These are phyloP conservation scores for Puccinia polysora DNA, from an alignment of 1,284 basidiomycete genomes.

Conservation along the genomic window DNA sequence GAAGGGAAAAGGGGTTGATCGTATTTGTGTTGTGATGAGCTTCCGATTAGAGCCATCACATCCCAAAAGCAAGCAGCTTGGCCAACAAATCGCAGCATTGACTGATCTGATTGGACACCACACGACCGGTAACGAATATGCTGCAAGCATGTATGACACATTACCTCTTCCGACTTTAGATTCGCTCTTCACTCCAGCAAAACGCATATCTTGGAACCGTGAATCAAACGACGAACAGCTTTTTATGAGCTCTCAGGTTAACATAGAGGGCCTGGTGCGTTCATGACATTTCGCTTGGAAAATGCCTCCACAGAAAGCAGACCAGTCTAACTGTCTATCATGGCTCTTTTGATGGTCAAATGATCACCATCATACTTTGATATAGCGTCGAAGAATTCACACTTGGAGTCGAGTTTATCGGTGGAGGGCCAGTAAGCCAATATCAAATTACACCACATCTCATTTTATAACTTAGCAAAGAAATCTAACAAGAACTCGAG, in stretches of 20 bases:
- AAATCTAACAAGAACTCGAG: background rate
- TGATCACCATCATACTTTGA: background rate
- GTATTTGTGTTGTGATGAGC: too few species aligned
- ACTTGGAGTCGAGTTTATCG: conserved; percentile 36
- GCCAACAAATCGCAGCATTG: background rate
- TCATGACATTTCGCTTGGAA: background rate
- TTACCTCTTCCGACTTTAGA: conserved; percentile 4
- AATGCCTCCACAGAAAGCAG: background rate
- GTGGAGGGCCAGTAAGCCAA: conserved; percentile 34
- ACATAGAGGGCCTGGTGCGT: background rate
- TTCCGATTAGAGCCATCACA: conserved; percentile 2
- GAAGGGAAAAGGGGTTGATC: background rate
- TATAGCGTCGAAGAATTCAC: conserved; percentile 30
- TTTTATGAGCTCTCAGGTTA: conserved; percentile 6
- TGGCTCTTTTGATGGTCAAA: background rate
- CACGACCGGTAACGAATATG: conserved; percentile 5
- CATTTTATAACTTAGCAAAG: background rate
- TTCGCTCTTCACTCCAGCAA: background rate
- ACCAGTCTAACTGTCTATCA: too few species aligned
- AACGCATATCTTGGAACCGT: conserved; percentile 26
- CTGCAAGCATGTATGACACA: conserved; percentile 14
- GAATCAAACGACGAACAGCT: background rate
- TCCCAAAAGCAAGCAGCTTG: background rate
- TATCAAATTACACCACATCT: background rate
- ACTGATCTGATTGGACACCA: background rate